Evolutionary conservation across 2,329 filamentous ascomycete species (phyloP), one percentile per base, ranked within the genome.

Genomic region (Teratosphaeria viscida): DNA sequence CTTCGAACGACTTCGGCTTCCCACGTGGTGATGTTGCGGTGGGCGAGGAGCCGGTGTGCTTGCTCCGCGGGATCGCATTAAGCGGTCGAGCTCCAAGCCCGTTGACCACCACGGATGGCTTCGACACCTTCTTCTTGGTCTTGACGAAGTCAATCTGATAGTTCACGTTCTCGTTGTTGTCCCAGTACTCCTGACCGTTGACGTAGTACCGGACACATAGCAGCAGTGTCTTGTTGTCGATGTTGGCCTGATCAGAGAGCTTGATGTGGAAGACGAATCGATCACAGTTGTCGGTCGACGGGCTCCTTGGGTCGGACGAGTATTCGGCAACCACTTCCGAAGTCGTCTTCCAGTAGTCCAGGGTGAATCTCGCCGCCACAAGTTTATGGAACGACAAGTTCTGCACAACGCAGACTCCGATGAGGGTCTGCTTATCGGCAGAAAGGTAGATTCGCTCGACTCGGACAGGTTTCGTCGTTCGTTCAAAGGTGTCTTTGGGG

Each of bases 271-370:
- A 99, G 70, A 86, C 89, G 77, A 99, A 99, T 47, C 90, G 85
- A 73, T 99, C 94, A 67, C 87, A 87, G 55, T 87, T 85, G 66
- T 87, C 81, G 26, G 83, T 77, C 0, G 65, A 52, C 3, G 78
- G 78, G 52, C 87, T 83, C 52, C 85, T 84, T 54, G 92, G 82
- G 75, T 94, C 89, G 62, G 89, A 84, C 72, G 86, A 87, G 77
- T 84, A 99, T 68, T 96, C 91, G n/a, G 90, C 92, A 43, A 82
- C 81, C 1, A 97, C 88, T 72, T 99, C 94, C 0, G 94, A 99
- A 0, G 92, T 95, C 0, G 94, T 99, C 81, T 95, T 96, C 94
- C 94, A 99, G 76, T 95, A 94, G 74, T 99, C 94, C 54, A 96
- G 82, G 0, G 94, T 99, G 74, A 99, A 99, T 56, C 94, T 85